Conservation (phyloP, 2,329 filamentous ascomycete genomes). For the Monosporascus cannonballus region DNA sequence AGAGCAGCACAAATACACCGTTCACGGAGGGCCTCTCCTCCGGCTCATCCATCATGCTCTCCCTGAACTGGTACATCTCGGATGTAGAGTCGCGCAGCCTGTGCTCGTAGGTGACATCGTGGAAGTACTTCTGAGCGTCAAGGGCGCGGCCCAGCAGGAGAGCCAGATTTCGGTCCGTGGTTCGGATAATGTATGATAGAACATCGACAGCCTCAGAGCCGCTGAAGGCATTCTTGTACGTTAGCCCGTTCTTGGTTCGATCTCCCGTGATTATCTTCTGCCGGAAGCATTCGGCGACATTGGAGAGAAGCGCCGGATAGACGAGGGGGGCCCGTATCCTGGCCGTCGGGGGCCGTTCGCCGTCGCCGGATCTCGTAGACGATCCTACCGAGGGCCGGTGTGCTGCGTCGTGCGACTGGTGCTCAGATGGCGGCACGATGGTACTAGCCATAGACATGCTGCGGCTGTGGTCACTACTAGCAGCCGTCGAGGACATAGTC, state of each 20-base stretch:
- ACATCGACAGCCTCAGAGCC: conserved; percentile 94
- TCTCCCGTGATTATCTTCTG: conserved; percentile 82
- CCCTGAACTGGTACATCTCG: conserved; percentile 95
- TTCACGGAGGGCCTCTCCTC: conserved; percentile 72
- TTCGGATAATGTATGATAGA: conserved; percentile 94
- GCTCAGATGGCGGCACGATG: conserved; percentile 41
- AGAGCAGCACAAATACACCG: conserved; percentile 91
- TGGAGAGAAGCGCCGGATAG: conserved; percentile 89
- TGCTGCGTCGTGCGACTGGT: conserved; percentile 50
- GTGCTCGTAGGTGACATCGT: conserved; percentile 98
- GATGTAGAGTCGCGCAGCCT: conserved; percentile 86
- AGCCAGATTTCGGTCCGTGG: conserved; percentile 90
- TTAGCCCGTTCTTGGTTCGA: conserved; percentile 90
- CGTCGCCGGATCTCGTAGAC: conserved; percentile 45
- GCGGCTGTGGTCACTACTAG: conserved; percentile 44
- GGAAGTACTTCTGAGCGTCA: conserved; percentile 98
- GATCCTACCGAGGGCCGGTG: conserved; percentile 48
- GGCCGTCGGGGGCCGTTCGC: conserved; percentile 51
- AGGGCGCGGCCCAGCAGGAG: conserved; percentile 83
- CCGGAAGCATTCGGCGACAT: conserved; percentile 86
- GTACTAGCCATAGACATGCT: conserved; percentile 94
- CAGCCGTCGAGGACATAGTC: conserved; percentile 43
- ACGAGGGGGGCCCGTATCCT: conserved; percentile 75
- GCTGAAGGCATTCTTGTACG: conserved; percentile 96
- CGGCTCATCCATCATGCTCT: conserved; percentile 80